Evolutionary conservation across 208 protist genomes (phyloP), one percentile per base, ranked within the genome.

Genomic region (Blechomonas ayalai): DNA sequence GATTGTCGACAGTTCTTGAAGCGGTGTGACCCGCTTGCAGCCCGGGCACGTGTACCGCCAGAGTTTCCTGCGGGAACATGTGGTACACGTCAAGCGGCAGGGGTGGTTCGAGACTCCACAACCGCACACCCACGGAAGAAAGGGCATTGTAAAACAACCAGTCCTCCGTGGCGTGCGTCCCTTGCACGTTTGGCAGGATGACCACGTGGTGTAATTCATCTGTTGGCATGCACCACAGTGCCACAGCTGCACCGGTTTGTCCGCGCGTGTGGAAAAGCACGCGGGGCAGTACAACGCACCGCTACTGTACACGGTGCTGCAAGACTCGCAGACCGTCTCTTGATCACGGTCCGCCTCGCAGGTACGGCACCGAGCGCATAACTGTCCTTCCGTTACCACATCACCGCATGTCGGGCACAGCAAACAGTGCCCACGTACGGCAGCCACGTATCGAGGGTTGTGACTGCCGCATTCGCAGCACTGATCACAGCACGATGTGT

Each of bases 141-240:
- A 74, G 1, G 70, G 66, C 15, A 65, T 38, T 7, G 48, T 37
- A n/a, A 84, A 34, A 26, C 63, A 74, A 0, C 62, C 52, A 1
- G 52, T 55, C 35, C 37, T 54, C 2, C 76, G 56, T 20, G 38
- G 37, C 1, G 52, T n/a, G n/a, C 33, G 55, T 24, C 20, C 52
- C 29, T 42, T 40, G 60, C 82, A 90, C 4, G 42, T 55, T 31
- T 67, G 73, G 48, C 82, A 90, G 13, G 67, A 51, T 7, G 71
- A 82, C 67, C 71, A 81, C 10, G 70, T 84, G 9, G 73, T 82
- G 33, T 73, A 70, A 56, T 72, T 84, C 47, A 72, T 69, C 38
- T 71, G 56, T 13, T 61, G 45, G 41, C 82, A 90, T 4, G 15
- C 26, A 25, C 46, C 68, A 42, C 82, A 90, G 45, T 72, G 74